A percentile compares a stretch with the other conserved stretches of the same genome.
These are phyloP conservation scores for Tricholomella constricta DNA, from an alignment of 768 basidiomycete species.

Conservation along the genomic window DNA sequence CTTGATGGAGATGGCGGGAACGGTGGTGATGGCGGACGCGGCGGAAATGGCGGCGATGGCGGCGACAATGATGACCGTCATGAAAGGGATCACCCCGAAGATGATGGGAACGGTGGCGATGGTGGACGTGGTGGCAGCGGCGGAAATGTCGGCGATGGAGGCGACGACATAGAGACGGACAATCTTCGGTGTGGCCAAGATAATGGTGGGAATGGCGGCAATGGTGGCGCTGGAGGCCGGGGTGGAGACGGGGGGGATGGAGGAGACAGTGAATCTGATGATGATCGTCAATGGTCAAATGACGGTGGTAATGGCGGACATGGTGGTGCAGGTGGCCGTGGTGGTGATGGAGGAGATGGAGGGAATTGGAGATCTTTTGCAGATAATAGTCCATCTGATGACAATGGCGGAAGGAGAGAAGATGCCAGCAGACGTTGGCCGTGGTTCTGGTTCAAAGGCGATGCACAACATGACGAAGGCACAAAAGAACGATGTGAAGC, in stretches of 20 bases:
- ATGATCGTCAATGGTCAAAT: background rate
- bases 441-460: background rate
- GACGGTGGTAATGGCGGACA: background rate
- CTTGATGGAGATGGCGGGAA: background rate
- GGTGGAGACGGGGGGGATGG: background rate
- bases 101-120: conserved; percentile 6
- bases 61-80: background rate
- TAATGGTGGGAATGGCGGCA: background rate
- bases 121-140: background rate
- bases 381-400: background rate
- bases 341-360: background rate
- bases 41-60: conserved; percentile 5
- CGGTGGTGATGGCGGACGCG: conserved; percentile 1
- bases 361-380: background rate
- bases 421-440: too few species aligned
- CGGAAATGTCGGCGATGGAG: background rate
- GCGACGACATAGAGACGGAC: background rate
- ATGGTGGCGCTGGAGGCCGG: background rate
- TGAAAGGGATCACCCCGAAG: background rate
- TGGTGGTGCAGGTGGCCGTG: background rate
- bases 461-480: background rate
- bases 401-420: background rate
- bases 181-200: background rate
- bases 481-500: background rate
- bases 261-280: background rate